Evolutionary conservation across 2,329 filamentous ascomycete genomes (phyloP).

Genomic region (Aureobasidium lini): DNA sequence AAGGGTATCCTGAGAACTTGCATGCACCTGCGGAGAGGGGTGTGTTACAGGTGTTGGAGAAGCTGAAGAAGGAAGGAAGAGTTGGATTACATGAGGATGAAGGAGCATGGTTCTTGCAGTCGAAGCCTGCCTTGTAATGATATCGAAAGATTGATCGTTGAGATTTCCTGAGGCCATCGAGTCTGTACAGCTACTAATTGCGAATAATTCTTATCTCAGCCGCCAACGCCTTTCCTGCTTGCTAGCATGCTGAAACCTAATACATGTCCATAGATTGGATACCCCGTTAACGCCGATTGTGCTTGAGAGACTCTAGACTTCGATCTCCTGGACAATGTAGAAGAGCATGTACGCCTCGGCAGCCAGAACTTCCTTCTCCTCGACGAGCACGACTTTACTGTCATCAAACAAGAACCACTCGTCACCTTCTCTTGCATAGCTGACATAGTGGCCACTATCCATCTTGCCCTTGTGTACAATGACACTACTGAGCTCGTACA

Average conservation of each 20-base stretch:
- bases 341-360: slow-evolving; percentile 88
- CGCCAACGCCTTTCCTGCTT: neutral
- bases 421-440: slow-evolving; percentile 76
- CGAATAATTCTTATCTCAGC: neutral
- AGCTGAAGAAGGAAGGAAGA: slow-evolving; percentile 67
- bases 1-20: slow-evolving; percentile 65
- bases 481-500: slow-evolving; percentile 82
- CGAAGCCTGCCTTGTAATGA: slow-evolving; percentile 5
- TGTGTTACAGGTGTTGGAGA: slow-evolving; percentile 68
- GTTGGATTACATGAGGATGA: neutral
- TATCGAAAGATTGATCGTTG: neutral
- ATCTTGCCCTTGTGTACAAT: slow-evolving; percentile 91
- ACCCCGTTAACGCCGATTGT: neutral
- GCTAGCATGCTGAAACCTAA: neutral
- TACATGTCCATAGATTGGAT: neutral
- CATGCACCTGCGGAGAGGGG: slow-evolving; percentile 70
- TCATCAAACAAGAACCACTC: slow-evolving; percentile 97
- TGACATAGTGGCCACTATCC: slow-evolving; percentile 85
- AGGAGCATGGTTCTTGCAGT: slow-evolving; percentile 6
- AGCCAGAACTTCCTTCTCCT: slow-evolving; percentile 74
- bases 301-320: neutral
- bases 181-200: slow-evolving; percentile 1
- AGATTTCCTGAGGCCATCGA: neutral
- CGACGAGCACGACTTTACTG: slow-evolving; percentile 78
- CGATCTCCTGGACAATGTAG: slow-evolving; percentile 44